Base-by-base conservation (phyloP, 2,329 filamentous ascomycete species). In the Verticillium tricorpus region DNA sequence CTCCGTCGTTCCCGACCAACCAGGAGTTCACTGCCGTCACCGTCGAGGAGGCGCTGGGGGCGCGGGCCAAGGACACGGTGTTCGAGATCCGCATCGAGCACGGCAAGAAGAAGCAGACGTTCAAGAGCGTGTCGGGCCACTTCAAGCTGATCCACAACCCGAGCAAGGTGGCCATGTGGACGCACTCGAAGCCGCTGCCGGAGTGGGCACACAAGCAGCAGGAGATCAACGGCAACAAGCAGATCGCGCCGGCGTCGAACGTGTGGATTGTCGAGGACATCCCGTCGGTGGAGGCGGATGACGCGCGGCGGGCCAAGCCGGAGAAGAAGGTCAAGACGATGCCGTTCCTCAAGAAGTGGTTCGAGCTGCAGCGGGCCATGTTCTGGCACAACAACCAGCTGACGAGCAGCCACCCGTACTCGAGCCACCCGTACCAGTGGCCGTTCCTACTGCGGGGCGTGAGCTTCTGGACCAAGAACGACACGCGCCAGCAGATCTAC, bases 161-260 rank as follows among this genome's bases (percentile, higher is more conserved):
- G 8, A 96, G 92, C 75, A 96, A 96, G 76, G 95, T 99, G 58
- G 94, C 95, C 67, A 96, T 99, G 94, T 99, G 95, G 95, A 99
- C 95, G 32, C 94, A 98, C 76, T 90, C 90, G 39, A 95, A 88
- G 63, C 92, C 95, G 58, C 86, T 99, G n/a, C 95, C 95, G 5
- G 95, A 99, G 4, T 99, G 95, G 95, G 95, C 85, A 31, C 94
- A 91, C 80, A 95, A 96, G 76, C 95, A 99, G 77, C 94, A 96
- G 71, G 95, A 99, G 75, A 97, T 99, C 81, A 99, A 99, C 76
- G 95, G 95, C 63, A 99, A 99, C 83, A 99, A 99, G 85, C 96
- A 97, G 73, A 81, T 96, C 60, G 82, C 88, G 32, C 91, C 94
- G 65, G 89, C 90, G 73, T 97, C 92, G 74, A 99, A 99, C 74